Percentiles rank a stretch among this genome's conserved stretches.
Evolutionary conservation across 2,329 filamentous ascomycete genomes (phyloP).

Genomic region (Neofusicoccum umdonicola): DNA sequence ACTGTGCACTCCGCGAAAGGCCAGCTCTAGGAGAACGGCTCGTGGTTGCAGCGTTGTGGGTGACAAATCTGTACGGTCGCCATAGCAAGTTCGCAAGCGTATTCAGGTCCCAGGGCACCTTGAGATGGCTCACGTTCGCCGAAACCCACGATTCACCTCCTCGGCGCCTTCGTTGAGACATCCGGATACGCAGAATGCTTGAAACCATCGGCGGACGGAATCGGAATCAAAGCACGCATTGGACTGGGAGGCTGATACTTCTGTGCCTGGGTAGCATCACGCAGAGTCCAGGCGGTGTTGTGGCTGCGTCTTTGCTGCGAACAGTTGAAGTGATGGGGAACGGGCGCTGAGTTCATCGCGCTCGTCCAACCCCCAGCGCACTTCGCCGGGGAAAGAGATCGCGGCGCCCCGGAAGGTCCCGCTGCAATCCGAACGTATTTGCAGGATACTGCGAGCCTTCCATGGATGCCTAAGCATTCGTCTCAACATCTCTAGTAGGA

Average conservation of each 20-base stretch:
- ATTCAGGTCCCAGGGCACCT: too few species aligned
- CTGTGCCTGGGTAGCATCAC: not conserved
- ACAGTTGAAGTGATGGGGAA: not conserved
- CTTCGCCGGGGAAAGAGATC: not conserved
- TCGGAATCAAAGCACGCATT: not conserved
- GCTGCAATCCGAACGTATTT: too few species aligned
- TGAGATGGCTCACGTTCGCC: not conserved
- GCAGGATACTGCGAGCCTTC: too few species aligned
- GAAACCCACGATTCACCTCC: not conserved
- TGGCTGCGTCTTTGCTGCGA: not conserved
- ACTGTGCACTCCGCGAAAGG: not conserved
- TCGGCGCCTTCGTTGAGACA: not conserved
- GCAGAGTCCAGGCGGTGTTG: not conserved
- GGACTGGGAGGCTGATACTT: not conserved
- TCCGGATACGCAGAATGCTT: not conserved
- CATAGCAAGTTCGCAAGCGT: not conserved
- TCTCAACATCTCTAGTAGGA: too few species aligned
- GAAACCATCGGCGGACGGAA: not conserved
- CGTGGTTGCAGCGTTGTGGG: not conserved
- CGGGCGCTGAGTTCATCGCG: not conserved
- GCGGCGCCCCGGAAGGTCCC: too few species aligned
- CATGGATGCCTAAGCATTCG: too few species aligned
- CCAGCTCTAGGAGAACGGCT: not conserved
- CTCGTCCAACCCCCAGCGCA: not conserved
- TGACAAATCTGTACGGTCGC: not conserved